phyloP scores from a whole-genome alignment of 1,139 yeast species.

The Kodamaea ohmeri region DNA sequence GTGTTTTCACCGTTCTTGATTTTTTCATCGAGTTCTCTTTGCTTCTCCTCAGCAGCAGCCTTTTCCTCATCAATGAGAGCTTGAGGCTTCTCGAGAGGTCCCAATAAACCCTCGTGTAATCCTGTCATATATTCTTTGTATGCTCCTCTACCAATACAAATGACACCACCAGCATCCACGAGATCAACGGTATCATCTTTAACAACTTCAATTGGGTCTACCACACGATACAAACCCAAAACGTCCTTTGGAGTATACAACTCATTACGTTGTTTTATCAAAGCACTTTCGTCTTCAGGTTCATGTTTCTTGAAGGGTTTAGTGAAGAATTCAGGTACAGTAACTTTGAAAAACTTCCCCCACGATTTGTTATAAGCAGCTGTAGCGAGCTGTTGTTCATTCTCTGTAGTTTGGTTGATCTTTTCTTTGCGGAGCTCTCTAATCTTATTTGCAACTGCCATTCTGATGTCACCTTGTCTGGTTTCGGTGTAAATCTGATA shows the following conservation, averaged over 20 bases:
- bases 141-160: slow-evolving; percentile 94
- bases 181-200: slow-evolving; percentile 50
- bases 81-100: slow-evolving; percentile 75
- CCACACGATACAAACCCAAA: slow-evolving; percentile 53
- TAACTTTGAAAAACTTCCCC: slow-evolving; percentile 18
- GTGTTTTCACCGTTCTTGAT: slow-evolving; percentile 14
- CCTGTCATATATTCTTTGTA: slow-evolving; percentile 90
- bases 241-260: slow-evolving; percentile 54
- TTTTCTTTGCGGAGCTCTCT: slow-evolving; percentile 59
- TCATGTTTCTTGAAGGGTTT: slow-evolving; percentile 3
- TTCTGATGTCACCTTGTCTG: slow-evolving; percentile 87
- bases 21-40: slow-evolving; percentile 16
- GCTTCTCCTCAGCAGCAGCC: slow-evolving; percentile 20
- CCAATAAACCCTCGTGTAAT: slow-evolving; percentile 89
- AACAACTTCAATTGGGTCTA: slow-evolving; percentile 32
- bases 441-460: slow-evolving; percentile 77
- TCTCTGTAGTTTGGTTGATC: slow-evolving; percentile 12
- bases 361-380: slow-evolving; percentile 13
- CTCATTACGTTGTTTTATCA: slow-evolving; percentile 29
- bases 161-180: slow-evolving; percentile 71
- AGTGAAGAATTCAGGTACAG: slow-evolving; percentile 14
- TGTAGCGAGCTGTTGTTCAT: slow-evolving; percentile 1
- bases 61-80: slow-evolving; percentile 30
- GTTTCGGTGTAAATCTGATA: slow-evolving; percentile 71
- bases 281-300: slow-evolving; percentile 21